phyloP scores from a whole-genome alignment of 1,284 basidiomycete genomes.

The Puccinia brachypodii region DNA sequence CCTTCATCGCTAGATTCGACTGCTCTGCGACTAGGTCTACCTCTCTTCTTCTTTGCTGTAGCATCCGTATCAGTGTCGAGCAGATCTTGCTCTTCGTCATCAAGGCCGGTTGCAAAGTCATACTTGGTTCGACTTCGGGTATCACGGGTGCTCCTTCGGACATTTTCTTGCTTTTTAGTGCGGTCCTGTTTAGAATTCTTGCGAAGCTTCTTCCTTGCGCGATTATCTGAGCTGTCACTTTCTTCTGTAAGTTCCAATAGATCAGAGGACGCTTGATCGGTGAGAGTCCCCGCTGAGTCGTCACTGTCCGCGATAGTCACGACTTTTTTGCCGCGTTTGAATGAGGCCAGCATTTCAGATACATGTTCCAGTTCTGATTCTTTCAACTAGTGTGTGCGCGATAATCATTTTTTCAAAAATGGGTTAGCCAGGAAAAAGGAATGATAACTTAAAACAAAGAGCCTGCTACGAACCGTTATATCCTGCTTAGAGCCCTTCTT shows the following conservation, averaged over 20 bases:
- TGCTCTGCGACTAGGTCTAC: constrained; percentile 3
- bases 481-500: constrained; percentile 6
- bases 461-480: neutral
- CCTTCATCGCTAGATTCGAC: constrained; percentile 11
- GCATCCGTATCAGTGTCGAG: neutral
- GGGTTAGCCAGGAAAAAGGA: neutral
- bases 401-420: no score
- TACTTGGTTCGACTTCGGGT: constrained; percentile 34
- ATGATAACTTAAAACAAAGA: neutral
- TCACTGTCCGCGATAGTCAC: constrained; percentile 9
- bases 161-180: neutral
- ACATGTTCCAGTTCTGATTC: constrained; percentile 33
- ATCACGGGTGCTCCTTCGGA: constrained; percentile 40
- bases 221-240: constrained; percentile 12
- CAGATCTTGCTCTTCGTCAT: neutral
- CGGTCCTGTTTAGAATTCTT: neutral
- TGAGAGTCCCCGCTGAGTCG: neutral
- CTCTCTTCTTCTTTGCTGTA: constrained; percentile 6
- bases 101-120: neutral
- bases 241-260: neutral
- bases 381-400: constrained; percentile 36
- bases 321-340: constrained; percentile 10
- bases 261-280: neutral
- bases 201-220: neutral
- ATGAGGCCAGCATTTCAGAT: constrained; percentile 16